phyloP scores from a whole-genome alignment of 345 rosid species.

The Gossypium stocksii region DNA sequence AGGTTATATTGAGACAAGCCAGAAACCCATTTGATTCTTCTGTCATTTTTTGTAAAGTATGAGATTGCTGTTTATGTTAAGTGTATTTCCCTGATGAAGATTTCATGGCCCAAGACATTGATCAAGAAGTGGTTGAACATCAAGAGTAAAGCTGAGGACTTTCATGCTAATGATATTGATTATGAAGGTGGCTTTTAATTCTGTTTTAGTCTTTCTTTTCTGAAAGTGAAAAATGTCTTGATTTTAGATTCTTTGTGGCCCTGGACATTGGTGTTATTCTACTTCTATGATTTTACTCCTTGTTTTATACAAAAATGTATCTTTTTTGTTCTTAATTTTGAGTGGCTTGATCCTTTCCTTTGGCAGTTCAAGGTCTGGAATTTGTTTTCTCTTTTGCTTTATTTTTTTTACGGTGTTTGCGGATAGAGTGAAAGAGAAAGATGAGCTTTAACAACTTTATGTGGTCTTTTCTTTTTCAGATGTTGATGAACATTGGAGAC shows the following conservation, averaged over 20 bases:
- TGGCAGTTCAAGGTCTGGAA: too few relatives aligned
- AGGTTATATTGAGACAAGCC: constrained; percentile 42
- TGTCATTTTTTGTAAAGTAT: constrained; percentile 11
- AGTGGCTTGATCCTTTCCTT: too few relatives aligned
- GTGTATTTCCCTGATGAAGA: constrained; percentile 38
- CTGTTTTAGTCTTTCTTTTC: neutral
- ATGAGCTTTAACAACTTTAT: neutral
- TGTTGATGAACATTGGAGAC: constrained; percentile 67
- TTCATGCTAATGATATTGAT: constrained; percentile 63
- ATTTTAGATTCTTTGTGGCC: constrained; percentile 19
- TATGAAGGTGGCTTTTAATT: constrained; percentile 36
- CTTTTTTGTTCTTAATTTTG: too few relatives aligned
- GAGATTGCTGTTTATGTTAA: constrained; percentile 13
- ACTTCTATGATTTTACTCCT: too few relatives aligned
- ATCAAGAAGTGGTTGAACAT: constrained; percentile 95
- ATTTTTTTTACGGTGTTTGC: too few relatives aligned
- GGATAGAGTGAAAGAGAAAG: too few relatives aligned
- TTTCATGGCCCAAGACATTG: constrained; percentile 93
- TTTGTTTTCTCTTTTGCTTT: too few relatives aligned
- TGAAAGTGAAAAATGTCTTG: neutral
- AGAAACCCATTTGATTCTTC: constrained; percentile 6
- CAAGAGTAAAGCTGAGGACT: constrained; percentile 74
- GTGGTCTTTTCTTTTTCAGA: constrained; percentile 54
- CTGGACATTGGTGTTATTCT: too few relatives aligned
- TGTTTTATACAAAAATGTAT: too few relatives aligned